Conservation (phyloP, 305 asterid species). For the Fraxinus floribunda region DNA sequence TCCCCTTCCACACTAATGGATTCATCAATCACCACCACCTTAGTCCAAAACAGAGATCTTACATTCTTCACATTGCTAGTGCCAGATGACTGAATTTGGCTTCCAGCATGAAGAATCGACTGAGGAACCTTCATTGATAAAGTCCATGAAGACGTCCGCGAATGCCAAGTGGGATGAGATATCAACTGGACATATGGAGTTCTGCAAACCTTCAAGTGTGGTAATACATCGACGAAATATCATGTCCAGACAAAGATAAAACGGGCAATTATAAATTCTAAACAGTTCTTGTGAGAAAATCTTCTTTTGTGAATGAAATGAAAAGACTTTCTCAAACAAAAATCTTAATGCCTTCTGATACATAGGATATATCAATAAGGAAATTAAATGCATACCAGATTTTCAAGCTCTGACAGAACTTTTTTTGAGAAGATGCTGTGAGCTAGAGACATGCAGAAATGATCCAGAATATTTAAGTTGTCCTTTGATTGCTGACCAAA, state of each 20-base stretch:
- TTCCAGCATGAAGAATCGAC: constrained; percentile 66
- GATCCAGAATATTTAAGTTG: constrained; percentile 63
- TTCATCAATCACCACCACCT: constrained; percentile 77
- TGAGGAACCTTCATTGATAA: constrained; percentile 76
- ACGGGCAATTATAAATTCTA: background rate
- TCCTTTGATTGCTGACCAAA: constrained; percentile 60
- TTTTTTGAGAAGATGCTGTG: constrained; percentile 91
- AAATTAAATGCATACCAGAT: constrained; percentile 60
- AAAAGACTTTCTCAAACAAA: background rate
- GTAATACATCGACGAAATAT: constrained; percentile 15
- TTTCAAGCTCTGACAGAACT: constrained; percentile 71
- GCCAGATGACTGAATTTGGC: constrained; percentile 43
- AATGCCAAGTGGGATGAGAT: constrained; percentile 92
- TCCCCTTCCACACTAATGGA: constrained; percentile 88
- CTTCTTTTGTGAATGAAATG: background rate
- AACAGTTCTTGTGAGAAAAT: background rate
- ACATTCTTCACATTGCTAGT: constrained; percentile 37
- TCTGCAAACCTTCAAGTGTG: constrained; percentile 62
- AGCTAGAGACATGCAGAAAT: constrained; percentile 87
- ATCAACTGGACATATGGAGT: constrained; percentile 69
- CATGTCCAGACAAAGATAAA: background rate
- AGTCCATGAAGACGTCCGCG: constrained; percentile 92
- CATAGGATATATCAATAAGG: constrained; percentile 12
- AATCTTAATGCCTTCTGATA: background rate
- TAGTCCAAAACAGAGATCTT: constrained; percentile 79